Conservation (phyloP, 495 filamentous ascomycete species). For the Aeminium ludgeri region DNA sequence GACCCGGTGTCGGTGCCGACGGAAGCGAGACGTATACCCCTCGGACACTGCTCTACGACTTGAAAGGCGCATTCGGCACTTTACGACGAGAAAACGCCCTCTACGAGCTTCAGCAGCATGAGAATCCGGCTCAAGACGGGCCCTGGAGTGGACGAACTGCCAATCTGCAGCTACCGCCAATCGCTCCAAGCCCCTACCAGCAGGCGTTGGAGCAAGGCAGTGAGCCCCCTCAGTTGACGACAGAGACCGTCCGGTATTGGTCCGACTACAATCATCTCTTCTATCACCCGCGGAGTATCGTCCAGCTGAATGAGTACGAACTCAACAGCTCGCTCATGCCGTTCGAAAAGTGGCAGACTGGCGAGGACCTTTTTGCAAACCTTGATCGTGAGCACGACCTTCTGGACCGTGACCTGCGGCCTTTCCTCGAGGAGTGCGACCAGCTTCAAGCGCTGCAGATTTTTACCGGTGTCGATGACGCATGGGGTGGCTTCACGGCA, state of each 20-base stretch:
- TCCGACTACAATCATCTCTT: conserved; percentile 84
- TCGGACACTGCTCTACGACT: conserved; percentile 80
- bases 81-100: conserved; percentile 75
- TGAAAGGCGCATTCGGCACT: conserved; percentile 83
- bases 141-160: conserved; percentile 57
- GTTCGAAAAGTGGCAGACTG: conserved; percentile 64
- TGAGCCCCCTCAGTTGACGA: conserved; percentile 42
- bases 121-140: conserved; percentile 28
- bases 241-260: conserved; percentile 73
- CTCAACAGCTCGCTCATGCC: conserved; percentile 58
- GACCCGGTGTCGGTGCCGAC: conserved; percentile 67
- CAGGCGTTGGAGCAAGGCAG: conserved; percentile 54
- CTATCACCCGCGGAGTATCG: conserved; percentile 77
- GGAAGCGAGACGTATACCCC: conserved; percentile 83
- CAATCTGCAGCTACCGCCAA: conserved; percentile 45
- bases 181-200: conserved; percentile 59
- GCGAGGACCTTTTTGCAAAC: conserved; percentile 65
- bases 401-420: conserved; percentile 71
- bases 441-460: conserved; percentile 77
- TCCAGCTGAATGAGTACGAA: conserved; percentile 80
- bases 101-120: conserved; percentile 51
- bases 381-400: conserved; percentile 77
- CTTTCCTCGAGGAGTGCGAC: conserved; percentile 85
- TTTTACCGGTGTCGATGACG: conserved; percentile 64
- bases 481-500: conserved; percentile 78